phyloP scores from a whole-genome alignment of 768 basidiomycete species.

The Suillus alpinus region DNA sequence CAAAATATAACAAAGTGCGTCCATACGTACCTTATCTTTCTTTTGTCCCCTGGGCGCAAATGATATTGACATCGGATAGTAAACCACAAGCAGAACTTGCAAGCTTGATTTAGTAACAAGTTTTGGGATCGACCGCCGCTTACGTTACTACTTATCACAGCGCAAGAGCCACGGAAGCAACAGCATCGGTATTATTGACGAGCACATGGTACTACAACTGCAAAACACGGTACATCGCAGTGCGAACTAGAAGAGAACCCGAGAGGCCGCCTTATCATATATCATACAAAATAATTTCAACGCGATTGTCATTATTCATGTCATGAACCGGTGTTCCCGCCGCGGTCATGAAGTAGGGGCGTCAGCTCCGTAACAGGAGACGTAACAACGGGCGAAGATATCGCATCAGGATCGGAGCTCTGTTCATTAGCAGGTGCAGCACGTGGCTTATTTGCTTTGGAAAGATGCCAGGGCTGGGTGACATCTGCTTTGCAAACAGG shows the following conservation, averaged over 20 bases:
- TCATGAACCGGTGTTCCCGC: constrained; percentile 12
- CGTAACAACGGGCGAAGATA: constrained; percentile 14
- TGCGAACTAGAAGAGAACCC: neutral
- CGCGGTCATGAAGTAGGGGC: constrained; percentile 28
- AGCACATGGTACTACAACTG: neutral
- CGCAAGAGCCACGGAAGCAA: neutral
- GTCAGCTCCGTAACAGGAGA: constrained; percentile 29
- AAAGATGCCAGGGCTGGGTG: constrained; percentile 52
- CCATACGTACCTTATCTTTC: constrained; percentile 28
- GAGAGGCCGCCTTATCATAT: constrained; percentile 9
- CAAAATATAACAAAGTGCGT: constrained; percentile 7
- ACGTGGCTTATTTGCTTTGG: constrained; percentile 15
- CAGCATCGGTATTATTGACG: neutral
- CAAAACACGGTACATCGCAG: neutral
- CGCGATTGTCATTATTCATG: constrained; percentile 8
- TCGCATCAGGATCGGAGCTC: constrained; percentile 2
- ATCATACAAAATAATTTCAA: constrained; percentile 27
- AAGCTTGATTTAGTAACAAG: constrained; percentile 10
- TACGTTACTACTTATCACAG: neutral
- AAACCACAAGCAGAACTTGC: neutral
- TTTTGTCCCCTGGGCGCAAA: constrained; percentile 26
- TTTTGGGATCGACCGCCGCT: neutral
- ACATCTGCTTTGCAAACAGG: constrained; percentile 93
- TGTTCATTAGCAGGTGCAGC: constrained; percentile 3
- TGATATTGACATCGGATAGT: constrained; percentile 5